A percentile compares a stretch with the other conserved stretches of the same genome.
These are phyloP conservation scores for Claviceps sp. DNA, from an alignment of 2,329 filamentous ascomycete genomes.

Conservation along the genomic window DNA sequence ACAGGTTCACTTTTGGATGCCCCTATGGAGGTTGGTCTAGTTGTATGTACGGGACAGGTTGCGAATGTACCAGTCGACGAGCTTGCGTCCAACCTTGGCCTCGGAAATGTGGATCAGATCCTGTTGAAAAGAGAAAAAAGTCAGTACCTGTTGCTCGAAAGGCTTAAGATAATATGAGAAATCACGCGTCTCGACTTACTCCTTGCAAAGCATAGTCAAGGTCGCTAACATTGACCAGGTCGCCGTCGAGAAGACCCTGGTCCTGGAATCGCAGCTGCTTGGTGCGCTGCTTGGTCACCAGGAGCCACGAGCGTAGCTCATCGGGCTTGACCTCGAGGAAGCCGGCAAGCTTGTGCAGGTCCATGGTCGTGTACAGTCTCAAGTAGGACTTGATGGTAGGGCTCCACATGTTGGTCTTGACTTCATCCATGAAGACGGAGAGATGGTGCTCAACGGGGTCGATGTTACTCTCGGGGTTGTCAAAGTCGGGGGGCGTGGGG, in stretches of 20 bases:
- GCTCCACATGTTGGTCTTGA: conserved; percentile 98
- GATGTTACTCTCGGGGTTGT: conserved; percentile 88
- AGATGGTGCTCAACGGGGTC: conserved; percentile 97
- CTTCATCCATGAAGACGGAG: conserved; percentile 97
- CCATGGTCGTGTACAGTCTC: conserved; percentile 98
- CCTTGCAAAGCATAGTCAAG: conserved; percentile 95
- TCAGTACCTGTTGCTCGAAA: conserved; percentile 9
- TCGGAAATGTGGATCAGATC: conserved; percentile 98
- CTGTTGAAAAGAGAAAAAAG: conserved; percentile 24
- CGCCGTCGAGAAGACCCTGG: conserved; percentile 78
- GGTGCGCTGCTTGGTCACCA: conserved; percentile 98
- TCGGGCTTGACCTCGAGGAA: conserved; percentile 97
- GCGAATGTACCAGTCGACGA: conserved; percentile 98
- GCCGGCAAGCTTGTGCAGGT: conserved; percentile 91
- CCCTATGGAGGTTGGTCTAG: conserved; percentile 10
- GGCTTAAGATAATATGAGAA: too few species aligned
- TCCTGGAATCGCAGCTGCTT: conserved; percentile 90
- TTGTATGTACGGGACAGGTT: conserved; percentile 93
- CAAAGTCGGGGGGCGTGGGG: conserved; percentile 91
- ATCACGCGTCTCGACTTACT: conserved; percentile 37
- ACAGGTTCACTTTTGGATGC: neutral
- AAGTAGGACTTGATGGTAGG: conserved; percentile 97
- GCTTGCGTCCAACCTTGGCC: conserved; percentile 90
- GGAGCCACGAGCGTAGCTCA: conserved; percentile 80
- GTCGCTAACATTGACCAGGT: conserved; percentile 85